phyloP scores from a whole-genome alignment of 768 basidiomycete genomes.

The Rhodosporidiobolus odoratus region DNA sequence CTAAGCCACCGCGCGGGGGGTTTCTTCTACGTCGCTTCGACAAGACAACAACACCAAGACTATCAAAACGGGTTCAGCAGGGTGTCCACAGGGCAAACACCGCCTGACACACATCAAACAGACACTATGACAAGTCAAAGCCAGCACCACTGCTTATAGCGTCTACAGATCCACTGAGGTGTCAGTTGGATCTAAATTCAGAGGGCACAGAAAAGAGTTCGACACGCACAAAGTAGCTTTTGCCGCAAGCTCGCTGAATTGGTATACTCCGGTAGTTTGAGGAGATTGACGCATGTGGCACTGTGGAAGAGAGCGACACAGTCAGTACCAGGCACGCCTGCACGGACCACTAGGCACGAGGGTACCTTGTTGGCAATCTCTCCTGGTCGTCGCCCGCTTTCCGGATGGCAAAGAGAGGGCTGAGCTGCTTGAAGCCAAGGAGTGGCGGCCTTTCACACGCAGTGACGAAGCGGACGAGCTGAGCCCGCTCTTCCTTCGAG shows the following conservation, averaged over 20 bases:
- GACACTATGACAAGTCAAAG: slow-evolving; percentile 74
- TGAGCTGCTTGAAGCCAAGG: slow-evolving; percentile 77
- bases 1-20: too few relatives aligned
- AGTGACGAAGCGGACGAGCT: slow-evolving; percentile 83
- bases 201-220: not conserved
- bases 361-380: slow-evolving; percentile 38
- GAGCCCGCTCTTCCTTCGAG: slow-evolving; percentile 69
- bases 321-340: not conserved
- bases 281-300: slow-evolving; percentile 84
- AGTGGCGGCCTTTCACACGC: slow-evolving; percentile 72
- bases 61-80: too few relatives aligned
- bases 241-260: slow-evolving; percentile 60
- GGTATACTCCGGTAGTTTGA: slow-evolving; percentile 76
- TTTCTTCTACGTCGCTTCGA: too few relatives aligned
- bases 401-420: slow-evolving; percentile 82
- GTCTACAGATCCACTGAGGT: slow-evolving; percentile 38
- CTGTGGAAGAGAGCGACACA: slow-evolving; percentile 52
- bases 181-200: not conserved
- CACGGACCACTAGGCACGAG: not conserved
- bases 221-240: slow-evolving; percentile 63
- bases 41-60: too few relatives aligned
- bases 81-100: too few relatives aligned
- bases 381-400: slow-evolving; percentile 66
- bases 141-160: slow-evolving; percentile 75
- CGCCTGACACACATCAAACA: too few relatives aligned